Base-by-base conservation (phyloP, 2,329 filamentous ascomycete species). In the Beauveria medogensis region DNA sequence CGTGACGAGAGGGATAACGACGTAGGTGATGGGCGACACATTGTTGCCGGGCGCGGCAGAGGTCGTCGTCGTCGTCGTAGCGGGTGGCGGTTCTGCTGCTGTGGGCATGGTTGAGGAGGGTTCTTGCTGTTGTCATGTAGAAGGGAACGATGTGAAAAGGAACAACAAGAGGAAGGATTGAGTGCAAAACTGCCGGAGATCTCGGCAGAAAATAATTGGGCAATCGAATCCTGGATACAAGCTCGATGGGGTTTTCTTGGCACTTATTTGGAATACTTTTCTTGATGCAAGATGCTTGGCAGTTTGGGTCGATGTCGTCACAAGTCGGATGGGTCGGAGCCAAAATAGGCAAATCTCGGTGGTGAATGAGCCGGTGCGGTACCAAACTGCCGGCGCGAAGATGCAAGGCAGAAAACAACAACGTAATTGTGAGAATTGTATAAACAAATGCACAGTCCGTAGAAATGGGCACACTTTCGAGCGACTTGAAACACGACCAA, bases 11-110 rank as follows among this genome's bases (percentile, higher is more conserved):
- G 79, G 74, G 26, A 85, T 74, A 28, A 81, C 76, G 53, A 86
- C 76, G 73, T 83, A 85, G 65, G 82, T 76, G 70, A 85, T 82
- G 64, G 82, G 82, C 65, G 80, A 77, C 63, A 59, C n/a, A 0
- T 30, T 22, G 20, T 26, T 59, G 47, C 12, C 22, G 2, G 48
- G 48, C 26, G 47, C 9, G 37, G 37, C 47, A 34, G 40, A 24
- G 40, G 4, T 34, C 12, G 52, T 43, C 12, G 52, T 43, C 51
- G 37, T 9, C 47, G 47, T 18, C 40, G 22, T 10, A 10, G 47
- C 6, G 30, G 55, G 43, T 26, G 55, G 43, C 44, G 55, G 43
- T 20, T 59, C 47, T 59, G 56, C 52, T 59, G 56, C 44, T 22
- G 55, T 20, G 12, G 56, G 43, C 56, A 59, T 59, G 37, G 48